phyloP scores from a whole-genome alignment of 2,329 filamentous ascomycete species.

The Phaeosphaeriaceae sp. region DNA sequence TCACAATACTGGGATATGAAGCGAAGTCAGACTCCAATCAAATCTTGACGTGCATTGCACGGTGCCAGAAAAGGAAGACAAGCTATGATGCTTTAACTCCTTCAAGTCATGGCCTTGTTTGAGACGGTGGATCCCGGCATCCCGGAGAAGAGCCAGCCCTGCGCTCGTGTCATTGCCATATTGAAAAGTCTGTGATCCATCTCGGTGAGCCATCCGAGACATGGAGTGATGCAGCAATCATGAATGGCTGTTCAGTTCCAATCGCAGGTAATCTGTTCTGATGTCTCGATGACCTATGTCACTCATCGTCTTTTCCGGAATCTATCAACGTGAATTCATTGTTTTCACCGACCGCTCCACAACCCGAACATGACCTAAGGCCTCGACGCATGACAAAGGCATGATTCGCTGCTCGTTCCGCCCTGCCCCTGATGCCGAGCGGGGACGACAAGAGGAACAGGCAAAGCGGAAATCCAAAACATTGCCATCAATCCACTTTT shows the following conservation, averaged over 20 bases:
- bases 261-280: too few species aligned
- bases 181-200: constrained; percentile 7
- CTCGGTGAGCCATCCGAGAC: neutral
- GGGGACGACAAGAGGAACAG: constrained; percentile 34
- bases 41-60: constrained; percentile 15
- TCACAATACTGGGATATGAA: constrained; percentile 26
- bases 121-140: constrained; percentile 28
- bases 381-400: constrained; percentile 4
- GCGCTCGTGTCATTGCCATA: constrained; percentile 12
- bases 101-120: constrained; percentile 26
- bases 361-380: neutral
- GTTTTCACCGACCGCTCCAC: neutral
- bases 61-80: constrained; percentile 29
- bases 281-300: too few species aligned
- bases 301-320: too few species aligned
- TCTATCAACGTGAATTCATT: too few species aligned
- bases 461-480: constrained; percentile 26
- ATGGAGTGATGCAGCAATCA: neutral
- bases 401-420: constrained; percentile 33
- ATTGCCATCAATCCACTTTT: constrained; percentile 17
- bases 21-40: constrained; percentile 32
- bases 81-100: constrained; percentile 28
- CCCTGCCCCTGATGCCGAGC: constrained; percentile 30
- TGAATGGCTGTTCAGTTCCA: neutral
- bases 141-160: constrained; percentile 25